These are phyloP conservation scores for Fomitopsis pulvina DNA, from an alignment of 768 basidiomycete genomes.

Conservation along the genomic window DNA sequence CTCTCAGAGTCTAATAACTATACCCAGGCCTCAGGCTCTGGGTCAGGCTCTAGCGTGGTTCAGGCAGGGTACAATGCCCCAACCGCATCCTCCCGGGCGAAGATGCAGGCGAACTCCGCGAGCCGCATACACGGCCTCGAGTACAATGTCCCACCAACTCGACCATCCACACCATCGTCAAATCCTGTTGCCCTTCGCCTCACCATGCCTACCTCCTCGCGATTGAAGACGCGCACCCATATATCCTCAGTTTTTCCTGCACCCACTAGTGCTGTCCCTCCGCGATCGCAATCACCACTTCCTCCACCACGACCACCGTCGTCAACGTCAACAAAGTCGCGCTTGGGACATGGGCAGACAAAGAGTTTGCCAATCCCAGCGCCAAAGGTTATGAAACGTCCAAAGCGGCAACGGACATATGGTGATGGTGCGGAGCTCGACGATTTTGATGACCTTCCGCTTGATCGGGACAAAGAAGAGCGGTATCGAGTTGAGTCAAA, in stretches of 20 bases:
- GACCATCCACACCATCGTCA: constrained; percentile 74
- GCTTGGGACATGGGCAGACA: constrained; percentile 24
- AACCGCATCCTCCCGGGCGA: constrained; percentile 78
- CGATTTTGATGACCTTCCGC: constrained; percentile 79
- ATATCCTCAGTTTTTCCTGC: constrained; percentile 70
- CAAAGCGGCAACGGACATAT: constrained; percentile 70
- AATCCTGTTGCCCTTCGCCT: constrained; percentile 73
- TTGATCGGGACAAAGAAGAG: constrained; percentile 77
- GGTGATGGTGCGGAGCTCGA: constrained; percentile 91
- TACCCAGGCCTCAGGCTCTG: constrained; percentile 51
- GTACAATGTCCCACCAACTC: constrained; percentile 65
- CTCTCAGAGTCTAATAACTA: constrained; percentile 52
- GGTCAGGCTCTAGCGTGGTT: constrained; percentile 30
- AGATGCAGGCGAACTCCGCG: constrained; percentile 57
- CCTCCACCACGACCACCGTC: constrained; percentile 54
- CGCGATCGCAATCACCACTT: constrained; percentile 53
- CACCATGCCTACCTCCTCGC: constrained; percentile 82
- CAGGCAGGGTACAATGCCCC: constrained; percentile 58
- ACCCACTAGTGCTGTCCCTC: constrained; percentile 26
- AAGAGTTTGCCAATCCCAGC: constrained; percentile 34
- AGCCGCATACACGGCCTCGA: constrained; percentile 54
- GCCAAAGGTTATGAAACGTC: constrained; percentile 65
- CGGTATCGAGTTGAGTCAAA: constrained; percentile 72
- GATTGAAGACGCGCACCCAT: constrained; percentile 67
- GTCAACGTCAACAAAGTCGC: constrained; percentile 22